Conservation (phyloP, 768 basidiomycete species). For the Pleurotus citrinopileatus region DNA sequence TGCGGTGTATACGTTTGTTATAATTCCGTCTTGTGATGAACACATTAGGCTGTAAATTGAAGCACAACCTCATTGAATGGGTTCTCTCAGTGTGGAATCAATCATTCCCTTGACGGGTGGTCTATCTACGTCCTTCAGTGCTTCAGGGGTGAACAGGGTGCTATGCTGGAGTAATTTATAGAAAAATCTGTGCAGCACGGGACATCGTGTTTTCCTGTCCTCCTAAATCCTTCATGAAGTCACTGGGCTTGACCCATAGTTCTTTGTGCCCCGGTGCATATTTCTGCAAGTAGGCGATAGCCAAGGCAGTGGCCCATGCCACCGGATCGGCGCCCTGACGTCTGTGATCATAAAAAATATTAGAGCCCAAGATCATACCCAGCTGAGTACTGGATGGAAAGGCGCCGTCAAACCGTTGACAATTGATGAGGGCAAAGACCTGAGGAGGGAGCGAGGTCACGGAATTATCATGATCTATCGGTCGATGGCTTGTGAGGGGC, state of each 20-base stretch:
- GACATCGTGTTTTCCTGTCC: background rate
- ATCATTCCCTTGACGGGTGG: no score
- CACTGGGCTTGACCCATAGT: background rate
- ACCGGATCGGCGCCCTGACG: constrained; percentile 26
- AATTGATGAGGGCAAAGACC: constrained; percentile 32
- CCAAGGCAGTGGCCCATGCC: constrained; percentile 50
- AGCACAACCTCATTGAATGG: no score
- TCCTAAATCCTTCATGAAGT: background rate
- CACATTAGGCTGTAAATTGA: no score
- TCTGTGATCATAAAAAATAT: constrained; percentile 26
- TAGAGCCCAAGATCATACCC: constrained; percentile 30
- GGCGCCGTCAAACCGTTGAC: constrained; percentile 49
- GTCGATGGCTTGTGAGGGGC: background rate
- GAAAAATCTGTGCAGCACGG: no score
- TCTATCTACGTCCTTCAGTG: no score
- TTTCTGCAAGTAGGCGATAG: constrained; percentile 41
- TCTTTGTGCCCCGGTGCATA: constrained; percentile 11
- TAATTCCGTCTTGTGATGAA: no score
- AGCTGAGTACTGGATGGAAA: constrained; percentile 32
- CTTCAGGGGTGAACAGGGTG: no score
- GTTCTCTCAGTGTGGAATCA: no score
- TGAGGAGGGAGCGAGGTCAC: constrained; percentile 13
- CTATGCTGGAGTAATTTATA: no score
- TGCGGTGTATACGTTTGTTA: no score
- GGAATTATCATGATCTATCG: constrained; percentile 15